phyloP scores from a whole-genome alignment of 306 rosid genomes.

The Abrus pulchellus region DNA sequence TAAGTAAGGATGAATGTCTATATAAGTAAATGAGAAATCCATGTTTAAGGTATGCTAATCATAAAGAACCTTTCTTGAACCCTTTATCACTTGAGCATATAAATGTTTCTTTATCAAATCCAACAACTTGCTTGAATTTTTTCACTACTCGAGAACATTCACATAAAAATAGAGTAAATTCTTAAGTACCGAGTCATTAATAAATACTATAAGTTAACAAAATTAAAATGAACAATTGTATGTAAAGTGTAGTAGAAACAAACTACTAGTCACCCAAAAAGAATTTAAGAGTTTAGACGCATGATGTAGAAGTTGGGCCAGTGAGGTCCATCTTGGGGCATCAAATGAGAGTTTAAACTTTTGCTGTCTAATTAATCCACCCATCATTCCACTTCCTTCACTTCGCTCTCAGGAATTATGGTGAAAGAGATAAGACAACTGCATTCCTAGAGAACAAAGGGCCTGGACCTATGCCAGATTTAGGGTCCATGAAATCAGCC shows the following conservation, averaged over 20 bases:
- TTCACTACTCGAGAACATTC: no score
- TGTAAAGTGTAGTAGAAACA: neutral
- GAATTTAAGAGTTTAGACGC: neutral
- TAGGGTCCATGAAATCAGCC: conserved; percentile 82
- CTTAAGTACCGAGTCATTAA: no score
- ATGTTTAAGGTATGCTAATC: no score
- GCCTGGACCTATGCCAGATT: conserved; percentile 60
- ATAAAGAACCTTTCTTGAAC: no score
- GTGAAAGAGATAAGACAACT: conserved; percentile 65
- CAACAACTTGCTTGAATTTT: no score
- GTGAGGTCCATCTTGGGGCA: conserved; percentile 41
- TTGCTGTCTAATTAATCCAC: conserved; percentile 9
- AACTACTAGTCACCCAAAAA: neutral
- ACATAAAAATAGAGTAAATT: no score
- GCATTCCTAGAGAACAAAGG: conserved; percentile 62
- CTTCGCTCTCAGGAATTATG: conserved; percentile 41
- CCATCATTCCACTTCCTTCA: neutral
- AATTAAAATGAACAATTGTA: no score
- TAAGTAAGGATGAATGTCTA: no score
- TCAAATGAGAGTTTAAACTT: conserved; percentile 33
- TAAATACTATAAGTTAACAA: no score
- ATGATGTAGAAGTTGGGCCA: conserved; percentile 32
- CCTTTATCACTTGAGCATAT: no score
- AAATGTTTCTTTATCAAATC: no score
- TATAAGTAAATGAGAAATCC: no score